Base-by-base conservation (phyloP, 202 grass and related monocot species). In the Zizania palustris region DNA sequence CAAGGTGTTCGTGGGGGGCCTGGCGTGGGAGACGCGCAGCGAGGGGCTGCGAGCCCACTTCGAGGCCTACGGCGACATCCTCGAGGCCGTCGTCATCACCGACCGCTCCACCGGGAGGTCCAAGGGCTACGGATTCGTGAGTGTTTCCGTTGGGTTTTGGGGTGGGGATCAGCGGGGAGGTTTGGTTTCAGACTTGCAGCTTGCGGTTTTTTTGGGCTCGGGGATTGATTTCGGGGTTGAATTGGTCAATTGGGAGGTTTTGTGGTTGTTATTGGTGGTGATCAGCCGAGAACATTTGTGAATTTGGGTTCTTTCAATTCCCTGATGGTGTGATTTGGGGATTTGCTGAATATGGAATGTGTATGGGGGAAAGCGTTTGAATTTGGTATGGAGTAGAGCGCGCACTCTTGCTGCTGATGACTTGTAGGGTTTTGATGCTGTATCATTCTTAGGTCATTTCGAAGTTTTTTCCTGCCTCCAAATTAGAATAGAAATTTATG, bases 21-120 rank as follows among this genome's bases (percentile, higher is more conserved):
- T 93, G 43, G 88, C 91, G 5, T 93, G 91, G 91, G 88, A 93
- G 88, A 93, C 91, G 75, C 77, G 88, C 37, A 93, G 91, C 88
- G 91, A 93, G 72, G 82, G 85, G 3, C 88, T 90, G 40, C 82
- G 91, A 53, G 79, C 85, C 14, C 83, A 93, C 88, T 90, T 93
- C 13, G 76, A 86, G 63, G 79, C 18, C 1, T 93, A 86, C 45
- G 91, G 91, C 19, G 85, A 93, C 37, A 90, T 93, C 54, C 83
- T 93, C 19, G 91, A 93, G 88, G 91, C 91, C 64, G 91, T 90
- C 45, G 91, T 93, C 78, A 93, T 93, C 85, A 75, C 91, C 57
- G 91, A 93, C 83, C 85, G 86, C 76, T 57, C 77, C 83, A 88
- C 88, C 44, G 88, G 91, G 15, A 80, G 91, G 65, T 93, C 91